Conservation (phyloP, 1,139 yeast species). For the Kodamaea fungicola region DNA sequence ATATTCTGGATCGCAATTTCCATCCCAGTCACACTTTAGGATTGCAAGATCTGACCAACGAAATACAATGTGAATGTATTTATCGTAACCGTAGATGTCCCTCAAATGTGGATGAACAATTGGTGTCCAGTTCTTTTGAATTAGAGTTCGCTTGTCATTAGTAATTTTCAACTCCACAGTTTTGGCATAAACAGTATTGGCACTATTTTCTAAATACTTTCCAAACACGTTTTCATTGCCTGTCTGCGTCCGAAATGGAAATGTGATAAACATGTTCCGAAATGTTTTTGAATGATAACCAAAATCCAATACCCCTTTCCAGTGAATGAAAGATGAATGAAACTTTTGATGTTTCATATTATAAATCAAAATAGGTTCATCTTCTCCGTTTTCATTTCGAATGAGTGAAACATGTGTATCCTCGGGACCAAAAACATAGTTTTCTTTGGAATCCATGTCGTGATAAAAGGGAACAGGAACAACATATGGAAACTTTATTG, state of each 20-base stretch:
- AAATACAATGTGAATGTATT: slow-evolving; percentile 28
- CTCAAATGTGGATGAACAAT: slow-evolving; percentile 26
- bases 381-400: slow-evolving; percentile 26
- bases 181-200: slow-evolving; percentile 17
- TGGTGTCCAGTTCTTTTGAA: slow-evolving; percentile 46
- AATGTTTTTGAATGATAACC: slow-evolving; percentile 7
- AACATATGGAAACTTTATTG: slow-evolving; percentile 25
- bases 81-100: slow-evolving; percentile 20
- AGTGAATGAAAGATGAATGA: not conserved
- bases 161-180: slow-evolving; percentile 26
- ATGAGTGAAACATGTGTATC: slow-evolving; percentile 37
- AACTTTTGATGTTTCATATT: slow-evolving; percentile 27
- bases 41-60: slow-evolving; percentile 37
- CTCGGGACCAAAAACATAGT: slow-evolving; percentile 37
- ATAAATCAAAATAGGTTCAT: slow-evolving; percentile 35
- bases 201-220: slow-evolving; percentile 11
- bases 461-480: slow-evolving; percentile 33
- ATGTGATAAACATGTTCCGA: slow-evolving; percentile 32
- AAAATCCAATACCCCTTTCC: slow-evolving; percentile 1
- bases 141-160: slow-evolving; percentile 11
- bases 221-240: slow-evolving; percentile 30
- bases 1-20: slow-evolving; percentile 25
- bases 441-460: slow-evolving; percentile 18
- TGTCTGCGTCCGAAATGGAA: slow-evolving; percentile 37
- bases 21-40: slow-evolving; percentile 22